Conservation (phyloP, 2,329 filamentous ascomycete genomes). For the Fusarium fujikuroi region DNA sequence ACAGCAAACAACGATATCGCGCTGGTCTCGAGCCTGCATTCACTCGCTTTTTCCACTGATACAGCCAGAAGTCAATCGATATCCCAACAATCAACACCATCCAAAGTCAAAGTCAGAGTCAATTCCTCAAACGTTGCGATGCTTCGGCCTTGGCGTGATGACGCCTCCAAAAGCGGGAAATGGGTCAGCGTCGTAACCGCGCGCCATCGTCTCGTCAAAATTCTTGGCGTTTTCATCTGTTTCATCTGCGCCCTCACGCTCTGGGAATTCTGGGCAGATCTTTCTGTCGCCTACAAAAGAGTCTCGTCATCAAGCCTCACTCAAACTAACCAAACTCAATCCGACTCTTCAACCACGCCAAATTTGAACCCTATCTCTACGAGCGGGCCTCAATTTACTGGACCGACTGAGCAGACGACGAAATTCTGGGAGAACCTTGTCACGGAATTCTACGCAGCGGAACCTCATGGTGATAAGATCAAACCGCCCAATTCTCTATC, state of each 20-base stretch:
- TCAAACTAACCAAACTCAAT: not conserved
- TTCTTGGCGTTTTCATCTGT: conserved; percentile 15
- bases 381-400: conserved; percentile 11
- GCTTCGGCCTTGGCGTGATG: conserved; percentile 14
- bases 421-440: conserved; percentile 31
- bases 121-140: not conserved
- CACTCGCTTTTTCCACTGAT: not conserved
- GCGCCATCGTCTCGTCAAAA: conserved; percentile 23
- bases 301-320: conserved; percentile 3
- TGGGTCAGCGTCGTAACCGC: conserved; percentile 6
- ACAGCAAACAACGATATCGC: not conserved
- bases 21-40: not conserved
- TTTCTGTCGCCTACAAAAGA: conserved; percentile 22
- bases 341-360: not conserved
- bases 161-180: not conserved
- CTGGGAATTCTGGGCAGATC: conserved; percentile 33
- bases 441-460: conserved; percentile 10
- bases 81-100: not conserved
- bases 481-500: conserved; percentile 12
- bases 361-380: not conserved
- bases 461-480: conserved; percentile 29
- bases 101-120: not conserved
- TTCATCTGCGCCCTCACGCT: conserved; percentile 29
- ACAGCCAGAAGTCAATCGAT: not conserved
- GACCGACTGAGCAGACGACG: conserved; percentile 20